Evolutionary conservation across 2,329 filamentous ascomycete genomes (phyloP).

Genomic region (Tolypocladium tropicale): DNA sequence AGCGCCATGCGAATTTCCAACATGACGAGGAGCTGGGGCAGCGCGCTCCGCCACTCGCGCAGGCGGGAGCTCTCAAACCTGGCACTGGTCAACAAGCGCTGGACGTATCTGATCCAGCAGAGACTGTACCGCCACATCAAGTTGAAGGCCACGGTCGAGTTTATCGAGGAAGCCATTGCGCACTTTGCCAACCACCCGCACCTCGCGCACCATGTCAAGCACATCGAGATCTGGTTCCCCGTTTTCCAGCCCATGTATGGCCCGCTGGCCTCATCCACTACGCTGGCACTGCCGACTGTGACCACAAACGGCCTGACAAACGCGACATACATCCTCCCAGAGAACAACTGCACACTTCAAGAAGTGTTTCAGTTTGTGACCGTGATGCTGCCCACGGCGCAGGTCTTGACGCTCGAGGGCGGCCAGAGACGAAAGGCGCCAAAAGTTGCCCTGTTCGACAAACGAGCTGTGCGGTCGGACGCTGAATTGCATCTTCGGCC

Average conservation of each 20-base stretch:
- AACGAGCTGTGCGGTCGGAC: conserved; percentile 10
- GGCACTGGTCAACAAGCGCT: conserved; percentile 51
- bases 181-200: conserved; percentile 52
- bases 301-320: conserved; percentile 45
- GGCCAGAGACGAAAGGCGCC: conserved; percentile 68
- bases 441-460: conserved; percentile 38
- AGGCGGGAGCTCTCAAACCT: conserved; percentile 57
- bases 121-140: conserved; percentile 68
- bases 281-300: conserved; percentile 38
- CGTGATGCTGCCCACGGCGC: conserved; percentile 46
- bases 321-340: conserved; percentile 47
- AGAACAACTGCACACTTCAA: conserved; percentile 59
- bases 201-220: conserved; percentile 54
- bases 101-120: conserved; percentile 59
- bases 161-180: conserved; percentile 44
- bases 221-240: conserved; percentile 70
- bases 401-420: conserved; percentile 64
- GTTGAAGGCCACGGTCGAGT: conserved; percentile 59
- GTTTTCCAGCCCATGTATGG: conserved; percentile 53
- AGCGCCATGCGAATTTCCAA: conserved; percentile 43
- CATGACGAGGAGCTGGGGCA: conserved; percentile 50
- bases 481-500: conserved; percentile 28
- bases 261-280: conserved; percentile 30
- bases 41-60: conserved; percentile 54
- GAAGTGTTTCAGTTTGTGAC: conserved; percentile 58